These are phyloP conservation scores for Pseudonitzschia multiseries DNA, from an alignment of 108 stramenopile species.

Conservation along the genomic window DNA sequence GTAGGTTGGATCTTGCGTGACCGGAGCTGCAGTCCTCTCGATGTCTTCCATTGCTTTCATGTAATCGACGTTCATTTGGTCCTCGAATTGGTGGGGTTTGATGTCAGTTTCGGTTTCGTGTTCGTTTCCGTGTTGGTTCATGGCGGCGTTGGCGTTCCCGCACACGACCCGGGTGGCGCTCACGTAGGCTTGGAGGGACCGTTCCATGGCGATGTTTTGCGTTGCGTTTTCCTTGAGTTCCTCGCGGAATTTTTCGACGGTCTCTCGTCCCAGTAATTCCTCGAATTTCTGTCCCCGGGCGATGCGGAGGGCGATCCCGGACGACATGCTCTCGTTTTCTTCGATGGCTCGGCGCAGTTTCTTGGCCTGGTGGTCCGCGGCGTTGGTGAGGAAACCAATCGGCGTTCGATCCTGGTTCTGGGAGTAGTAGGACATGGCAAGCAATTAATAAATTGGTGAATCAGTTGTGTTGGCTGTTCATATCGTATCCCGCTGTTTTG, in stretches of 20 bases:
- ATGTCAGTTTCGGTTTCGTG: neutral
- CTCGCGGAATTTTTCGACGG: conserved; percentile 35
- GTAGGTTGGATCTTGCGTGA: conserved; percentile 27
- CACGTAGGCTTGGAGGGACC: conserved; percentile 24
- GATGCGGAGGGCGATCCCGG: conserved; percentile 40
- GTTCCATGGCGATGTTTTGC: conserved; percentile 48
- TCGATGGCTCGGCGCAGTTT: conserved; percentile 33
- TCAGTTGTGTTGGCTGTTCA: no score
- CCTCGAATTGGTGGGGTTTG: neutral
- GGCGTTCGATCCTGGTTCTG: neutral
- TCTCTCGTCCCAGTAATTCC: conserved; percentile 29
- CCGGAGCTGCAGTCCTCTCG: neutral
- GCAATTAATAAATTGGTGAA: no score
- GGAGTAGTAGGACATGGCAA: neutral
- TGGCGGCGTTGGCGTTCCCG: neutral
- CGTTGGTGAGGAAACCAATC: neutral
- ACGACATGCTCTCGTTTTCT: conserved; percentile 37
- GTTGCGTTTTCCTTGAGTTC: conserved; percentile 48
- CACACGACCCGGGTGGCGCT: neutral
- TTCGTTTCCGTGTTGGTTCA: neutral
- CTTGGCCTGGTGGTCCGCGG: conserved; percentile 27
- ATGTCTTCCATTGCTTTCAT: conserved; percentile 12
- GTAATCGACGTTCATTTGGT: conserved; percentile 14
- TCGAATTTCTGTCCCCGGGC: conserved; percentile 42
- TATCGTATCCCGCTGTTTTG: no score